These are phyloP conservation scores for Phytophthora constricta DNA, from an alignment of 352 stramenopile species.

Conservation along the genomic window DNA sequence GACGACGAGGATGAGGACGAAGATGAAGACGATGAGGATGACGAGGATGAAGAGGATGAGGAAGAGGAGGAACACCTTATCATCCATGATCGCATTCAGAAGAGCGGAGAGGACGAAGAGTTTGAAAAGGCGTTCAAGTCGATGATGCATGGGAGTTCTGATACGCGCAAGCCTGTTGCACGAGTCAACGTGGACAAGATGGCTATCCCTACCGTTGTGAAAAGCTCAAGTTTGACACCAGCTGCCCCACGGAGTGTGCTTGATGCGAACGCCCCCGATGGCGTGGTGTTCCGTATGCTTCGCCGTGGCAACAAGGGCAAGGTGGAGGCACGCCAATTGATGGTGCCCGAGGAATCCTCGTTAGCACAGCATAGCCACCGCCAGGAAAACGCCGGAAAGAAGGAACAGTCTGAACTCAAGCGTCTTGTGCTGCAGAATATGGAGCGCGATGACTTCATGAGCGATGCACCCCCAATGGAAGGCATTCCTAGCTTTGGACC, in stretches of 20 bases:
- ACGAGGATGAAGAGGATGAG: conserved; percentile 75
- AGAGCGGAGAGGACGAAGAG: conserved; percentile 85
- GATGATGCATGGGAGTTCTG: conserved; percentile 79
- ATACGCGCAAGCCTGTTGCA: conserved; percentile 63
- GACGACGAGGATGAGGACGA: conserved; percentile 87
- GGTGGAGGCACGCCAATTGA: conserved; percentile 93
- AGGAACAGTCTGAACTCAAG: conserved; percentile 89
- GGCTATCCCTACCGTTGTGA: conserved; percentile 85
- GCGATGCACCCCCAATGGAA: conserved; percentile 32
- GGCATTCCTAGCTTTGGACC: conserved; percentile 25
- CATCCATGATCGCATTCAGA: conserved; percentile 78
- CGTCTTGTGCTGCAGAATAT: conserved; percentile 87
- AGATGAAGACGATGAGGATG: conserved; percentile 64
- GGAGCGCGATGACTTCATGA: conserved; percentile 82
- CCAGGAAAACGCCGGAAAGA: conserved; percentile 87
- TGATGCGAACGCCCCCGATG: conserved; percentile 39
- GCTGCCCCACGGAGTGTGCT: conserved; percentile 23
- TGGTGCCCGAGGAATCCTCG: conserved; percentile 94
- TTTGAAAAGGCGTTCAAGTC: conserved; percentile 90
- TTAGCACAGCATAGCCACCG: conserved; percentile 91
- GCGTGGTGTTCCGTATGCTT: conserved; percentile 94
- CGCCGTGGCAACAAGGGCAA: conserved; percentile 97
- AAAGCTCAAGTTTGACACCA: conserved; percentile 41
- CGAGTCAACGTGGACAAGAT: conserved; percentile 90
- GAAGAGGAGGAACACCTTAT: conserved; percentile 91